Conservation (phyloP, 2,329 filamentous ascomycete genomes). For the Cladosporium sp. region DNA sequence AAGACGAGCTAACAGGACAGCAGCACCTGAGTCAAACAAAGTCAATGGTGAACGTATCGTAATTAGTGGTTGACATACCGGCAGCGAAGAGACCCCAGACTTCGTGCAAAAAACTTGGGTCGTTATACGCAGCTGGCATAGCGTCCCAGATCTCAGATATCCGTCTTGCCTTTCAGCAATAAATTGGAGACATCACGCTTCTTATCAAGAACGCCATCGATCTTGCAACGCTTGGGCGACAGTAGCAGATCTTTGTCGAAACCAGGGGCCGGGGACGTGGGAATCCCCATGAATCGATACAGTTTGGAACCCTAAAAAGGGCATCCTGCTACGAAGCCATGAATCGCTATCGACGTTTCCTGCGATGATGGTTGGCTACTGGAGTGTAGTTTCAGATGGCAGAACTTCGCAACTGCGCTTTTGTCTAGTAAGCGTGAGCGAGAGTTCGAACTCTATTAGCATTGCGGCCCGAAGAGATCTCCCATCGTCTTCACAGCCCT, state of each 20-base stretch:
- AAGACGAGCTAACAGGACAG: slow-evolving; percentile 33
- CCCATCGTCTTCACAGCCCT: background rate
- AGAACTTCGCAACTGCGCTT: background rate
- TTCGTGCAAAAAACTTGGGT: slow-evolving; percentile 19
- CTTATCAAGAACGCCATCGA: background rate
- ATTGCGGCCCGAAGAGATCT: background rate
- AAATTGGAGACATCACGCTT: background rate
- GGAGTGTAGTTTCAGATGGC: background rate
- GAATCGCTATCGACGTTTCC: background rate
- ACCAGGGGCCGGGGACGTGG: background rate
- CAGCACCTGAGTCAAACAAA: slow-evolving; percentile 1
- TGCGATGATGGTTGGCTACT: background rate
- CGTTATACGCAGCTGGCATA: slow-evolving; percentile 15
- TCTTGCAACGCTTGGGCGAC: background rate
- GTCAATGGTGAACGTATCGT: background rate
- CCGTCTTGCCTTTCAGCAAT: background rate
- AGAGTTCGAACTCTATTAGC: background rate
- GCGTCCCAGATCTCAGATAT: background rate
- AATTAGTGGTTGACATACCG: slow-evolving; percentile 16
- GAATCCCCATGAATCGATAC: background rate
- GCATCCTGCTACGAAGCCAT: background rate
- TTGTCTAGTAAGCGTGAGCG: background rate
- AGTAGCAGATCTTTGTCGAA: background rate
- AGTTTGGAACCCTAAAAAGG: background rate
- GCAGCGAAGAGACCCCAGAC: slow-evolving; percentile 28